Base-by-base conservation (phyloP, 2,329 filamentous ascomycete genomes). In the Nannizziopsis barbatae region DNA sequence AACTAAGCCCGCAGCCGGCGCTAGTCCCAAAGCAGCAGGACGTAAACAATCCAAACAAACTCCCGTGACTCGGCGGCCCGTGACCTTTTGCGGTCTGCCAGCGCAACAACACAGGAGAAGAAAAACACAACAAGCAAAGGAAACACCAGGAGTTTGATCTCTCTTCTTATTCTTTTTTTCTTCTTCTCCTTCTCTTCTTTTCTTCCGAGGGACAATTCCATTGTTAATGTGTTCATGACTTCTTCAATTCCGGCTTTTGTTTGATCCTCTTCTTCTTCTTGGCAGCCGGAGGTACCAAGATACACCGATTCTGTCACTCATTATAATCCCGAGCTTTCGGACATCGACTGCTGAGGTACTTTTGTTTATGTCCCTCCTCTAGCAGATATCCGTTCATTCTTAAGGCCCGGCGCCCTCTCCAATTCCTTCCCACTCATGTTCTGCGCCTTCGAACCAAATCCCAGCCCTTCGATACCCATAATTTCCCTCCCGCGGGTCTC, bases 11-110 rank as follows among this genome's bases (percentile, higher is more conserved):
- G 22, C 22, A 42, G 45, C 27, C 37, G 43, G 50, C 58, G 53
- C 65, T 67, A 67, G 57, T 50, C 65, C 65, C 32, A 46, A 66
- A 62, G 17, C 38, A 57, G 63, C 18, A 57, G 54, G 56, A 61
- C 54, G 64, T 67, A 67, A 68, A 67, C 65, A 58, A 37, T 50
- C 45, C 33, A 32, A 41, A 47, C 45, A 42, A 41, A 42, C 15
- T 31, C 45, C 45, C 45, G 45, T 47, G 45, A 41, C 42, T 18
- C 45, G 35, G 58, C 52, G 53, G 54, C 60, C 60, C 65, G 62
- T 63, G 62, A 61, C 60, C 50, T 22, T n/a, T n/a, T 14, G 42
- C 52, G 51, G 49, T 46, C 50, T 47, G 39, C 50, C 52, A 50
- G 31, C 45, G 50, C 44, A 46, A 53, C 47, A 47, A 15, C 20